Percentiles rank a stretch among this genome's conserved stretches.
Evolutionary conservation across 306 rosid genomes (phyloP).

Genomic region (Sechiopsis laciniata): DNA sequence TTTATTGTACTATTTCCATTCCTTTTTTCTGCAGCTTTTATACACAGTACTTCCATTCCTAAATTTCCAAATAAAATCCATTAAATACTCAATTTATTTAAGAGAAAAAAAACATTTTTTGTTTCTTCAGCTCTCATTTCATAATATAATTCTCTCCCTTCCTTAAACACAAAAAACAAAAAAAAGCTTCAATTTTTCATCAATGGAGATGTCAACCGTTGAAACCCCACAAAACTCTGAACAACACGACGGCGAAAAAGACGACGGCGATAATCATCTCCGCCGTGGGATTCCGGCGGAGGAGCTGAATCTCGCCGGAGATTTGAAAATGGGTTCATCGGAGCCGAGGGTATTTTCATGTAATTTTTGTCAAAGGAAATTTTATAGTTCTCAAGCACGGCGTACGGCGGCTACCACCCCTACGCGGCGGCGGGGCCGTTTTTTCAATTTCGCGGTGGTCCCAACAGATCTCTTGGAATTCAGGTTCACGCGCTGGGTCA

Average conservation of each 20-base stretch:
- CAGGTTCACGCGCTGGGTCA: slow-evolving; percentile 16
- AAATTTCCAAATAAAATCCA: neutral
- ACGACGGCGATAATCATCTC: neutral
- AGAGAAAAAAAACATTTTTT: neutral
- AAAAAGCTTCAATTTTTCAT: neutral
- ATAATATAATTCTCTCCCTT: neutral
- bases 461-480: slow-evolving; percentile 19
- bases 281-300: slow-evolving; percentile 16
- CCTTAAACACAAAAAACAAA: neutral
- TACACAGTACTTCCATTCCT: neutral
- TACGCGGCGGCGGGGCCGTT: slow-evolving; percentile 11
- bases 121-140: neutral
- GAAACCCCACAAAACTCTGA: neutral
- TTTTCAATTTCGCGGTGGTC: neutral
- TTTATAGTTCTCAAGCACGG: slow-evolving; percentile 19
- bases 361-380: slow-evolving; percentile 18
- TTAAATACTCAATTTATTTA: neutral
- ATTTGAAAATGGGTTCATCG: slow-evolving; percentile 8
- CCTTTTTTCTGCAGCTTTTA: neutral
- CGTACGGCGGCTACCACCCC: slow-evolving; percentile 11
- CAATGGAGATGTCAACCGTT: neutral
- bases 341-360: slow-evolving; percentile 14
- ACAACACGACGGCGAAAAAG: neutral
- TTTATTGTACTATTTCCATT: slow-evolving; percentile 7
- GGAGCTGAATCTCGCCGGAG: slow-evolving; percentile 10